Evolutionary conservation across 169 alveolate genomes (phyloP).

Genomic region (Eimeria maxima): DNA sequence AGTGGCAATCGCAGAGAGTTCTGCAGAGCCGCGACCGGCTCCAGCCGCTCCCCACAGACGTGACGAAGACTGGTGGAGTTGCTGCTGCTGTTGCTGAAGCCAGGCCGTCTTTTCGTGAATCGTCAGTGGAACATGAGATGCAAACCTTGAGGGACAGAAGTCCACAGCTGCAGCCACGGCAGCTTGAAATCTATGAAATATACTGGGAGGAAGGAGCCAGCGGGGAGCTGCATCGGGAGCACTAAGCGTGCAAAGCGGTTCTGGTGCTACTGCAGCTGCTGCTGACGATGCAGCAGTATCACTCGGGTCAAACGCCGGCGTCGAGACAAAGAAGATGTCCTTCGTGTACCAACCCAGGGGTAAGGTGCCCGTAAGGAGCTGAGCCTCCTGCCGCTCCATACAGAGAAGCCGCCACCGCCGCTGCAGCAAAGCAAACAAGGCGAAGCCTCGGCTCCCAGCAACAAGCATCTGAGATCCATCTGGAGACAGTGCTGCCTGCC

Average conservation of each 20-base stretch:
- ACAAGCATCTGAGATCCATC: conserved; percentile 82
- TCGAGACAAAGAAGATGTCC: conserved; percentile 83
- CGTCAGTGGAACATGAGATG: conserved; percentile 38
- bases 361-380: conserved; percentile 83
- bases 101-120: conserved; percentile 68
- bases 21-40: background rate
- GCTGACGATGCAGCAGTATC: conserved; percentile 35
- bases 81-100: conserved; percentile 69
- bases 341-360: conserved; percentile 88
- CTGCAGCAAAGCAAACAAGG: conserved; percentile 83
- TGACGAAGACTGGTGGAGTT: conserved; percentile 21
- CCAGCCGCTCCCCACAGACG: conserved; percentile 40
- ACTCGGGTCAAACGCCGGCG: conserved; percentile 34
- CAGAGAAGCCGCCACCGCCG: conserved; percentile 86
- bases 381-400: conserved; percentile 84
- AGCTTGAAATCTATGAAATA: conserved; percentile 6
- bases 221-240: conserved; percentile 45
- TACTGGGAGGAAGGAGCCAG: conserved; percentile 24
- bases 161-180: conserved; percentile 64
- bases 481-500: conserved; percentile 83
- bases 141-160: conserved; percentile 59
- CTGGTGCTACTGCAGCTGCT: conserved; percentile 78
- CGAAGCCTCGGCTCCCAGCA: conserved; percentile 86
- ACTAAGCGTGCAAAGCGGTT: conserved; percentile 42
- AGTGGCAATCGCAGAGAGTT: background rate